Conservation (phyloP, 805 yeast genomes). For the Metschnikowia peoriensis region DNA sequence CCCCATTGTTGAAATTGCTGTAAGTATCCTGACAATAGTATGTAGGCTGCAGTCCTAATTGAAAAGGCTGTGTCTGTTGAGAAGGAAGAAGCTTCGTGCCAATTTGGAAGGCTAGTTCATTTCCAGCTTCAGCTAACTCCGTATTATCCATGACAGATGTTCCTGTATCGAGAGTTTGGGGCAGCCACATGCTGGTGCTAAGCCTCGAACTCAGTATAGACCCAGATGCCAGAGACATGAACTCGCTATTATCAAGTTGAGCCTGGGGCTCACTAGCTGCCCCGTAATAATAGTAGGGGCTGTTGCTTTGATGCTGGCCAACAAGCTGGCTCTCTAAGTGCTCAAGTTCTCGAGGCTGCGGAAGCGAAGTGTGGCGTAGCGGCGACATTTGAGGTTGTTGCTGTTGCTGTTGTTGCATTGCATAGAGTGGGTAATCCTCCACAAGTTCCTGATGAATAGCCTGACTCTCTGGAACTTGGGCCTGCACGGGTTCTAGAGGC, state of each 20-base stretch:
- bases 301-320: background rate
- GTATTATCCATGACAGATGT: background rate
- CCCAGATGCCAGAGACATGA: constrained; percentile 3
- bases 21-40: constrained; percentile 2
- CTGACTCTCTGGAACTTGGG: background rate
- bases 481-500: background rate
- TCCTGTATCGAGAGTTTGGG: constrained; percentile 4
- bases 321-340: background rate
- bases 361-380: background rate
- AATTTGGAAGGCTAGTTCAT: background rate
- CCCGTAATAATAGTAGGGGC: background rate
- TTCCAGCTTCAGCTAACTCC: background rate
- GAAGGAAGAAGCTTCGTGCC: background rate
- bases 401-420: constrained; percentile 3
- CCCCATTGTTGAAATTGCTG: constrained; percentile 1
- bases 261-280: background rate
- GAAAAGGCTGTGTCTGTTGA: constrained; percentile 1
- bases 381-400: background rate
- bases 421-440: constrained; percentile 2
- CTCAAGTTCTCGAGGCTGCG: constrained; percentile 2
- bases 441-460: constrained; percentile 3
- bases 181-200: constrained; percentile 8
- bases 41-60: background rate
- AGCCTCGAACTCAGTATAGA: constrained; percentile 8
- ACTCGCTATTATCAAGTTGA: constrained; percentile 11